Base-by-base conservation (phyloP, 139 green algal species). In the Chlamydomonas incerta region DNA sequence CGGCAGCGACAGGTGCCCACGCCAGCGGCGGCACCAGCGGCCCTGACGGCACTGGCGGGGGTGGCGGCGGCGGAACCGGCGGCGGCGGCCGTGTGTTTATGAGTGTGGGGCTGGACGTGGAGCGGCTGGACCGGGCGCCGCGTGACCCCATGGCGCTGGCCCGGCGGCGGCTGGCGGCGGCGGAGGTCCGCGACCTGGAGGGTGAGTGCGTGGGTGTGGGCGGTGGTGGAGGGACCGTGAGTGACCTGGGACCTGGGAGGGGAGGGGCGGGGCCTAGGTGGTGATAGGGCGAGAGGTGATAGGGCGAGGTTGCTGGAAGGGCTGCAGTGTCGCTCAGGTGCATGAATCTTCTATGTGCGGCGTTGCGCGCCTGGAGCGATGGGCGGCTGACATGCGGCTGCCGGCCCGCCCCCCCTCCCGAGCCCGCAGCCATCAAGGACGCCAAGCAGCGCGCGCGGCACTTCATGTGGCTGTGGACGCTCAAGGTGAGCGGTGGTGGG, bases 401-500 rank as follows among this genome's bases (percentile, higher is more conserved):
- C n/a, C n/a, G n/a, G n/a, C n/a, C n/a, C n/a, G n/a, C 21, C 73
- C 6, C n/a, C 57, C 74, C 34, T 11, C 28, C 33, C 33, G 8
- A 2, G 34, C 24, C 35, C 8, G 28, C 77, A 83, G 77, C 20
- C 11, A 18, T 74, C 26, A 18, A 41, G 15, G 62, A 69, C 23
- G 17, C 60, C 1, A 60, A 65, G 41, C 23, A 60, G 31, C 69
- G 70, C 29, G 74, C 31, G 0, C 37, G 20, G 41, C 73, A 84
- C 33, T 96, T 97, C 74, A 67, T 95, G 60, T 72, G 72, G 81
- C 90, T 97, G 72, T 97, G 95, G 95, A 95, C 92, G 0, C 83
- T 96, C 15, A 97, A 85, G 79, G 79, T 85, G 66, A 10, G 69
- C 41, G n/a, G n/a, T n/a, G 11, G 50, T 57, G 11, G 50, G 11